Evolutionary conservation across 495 filamentous ascomycete species (phyloP), one percentile per base, ranked within the genome.

Genomic region (Penicillium samsonianum): DNA sequence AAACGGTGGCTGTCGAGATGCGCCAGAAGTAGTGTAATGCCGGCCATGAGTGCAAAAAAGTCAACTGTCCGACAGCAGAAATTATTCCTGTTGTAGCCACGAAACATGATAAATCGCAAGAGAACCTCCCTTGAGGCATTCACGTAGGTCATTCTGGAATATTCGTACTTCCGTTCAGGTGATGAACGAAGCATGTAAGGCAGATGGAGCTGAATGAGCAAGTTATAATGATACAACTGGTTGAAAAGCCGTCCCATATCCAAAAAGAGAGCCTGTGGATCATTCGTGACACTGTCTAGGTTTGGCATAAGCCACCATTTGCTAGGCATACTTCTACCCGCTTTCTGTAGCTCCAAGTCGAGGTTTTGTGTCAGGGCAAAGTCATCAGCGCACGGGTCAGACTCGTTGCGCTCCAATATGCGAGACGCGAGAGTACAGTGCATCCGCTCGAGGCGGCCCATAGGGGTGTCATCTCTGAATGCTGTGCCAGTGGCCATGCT

Each of bases 11-110:
- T 40, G 60, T 63, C 52, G 55, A 66, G 33, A 28, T 67, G 64
- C 9, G 53, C 64, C 10, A 70, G 42, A 6, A 64, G 33, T 7
- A 70, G 17, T 1, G 77, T 61, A 5, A 80, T 70, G 4, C 77
- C 70, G 0, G 75, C 73, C n/a, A 73, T 78, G 57, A 83, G 78
- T 10, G 65, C 78, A 56, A 78, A 68, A 52, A 80, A 83, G 58
- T 79, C 74, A 9, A 79, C 56, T 2, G 76, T 62, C 44, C 80
- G 78, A 65, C 79, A 82, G 55, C 72, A 63, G 50, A 70, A 69
- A 23, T 65, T 55, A 16, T 58, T 63, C 3, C 59, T 61, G 40
- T 68, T 69, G 8, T 59, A 63, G 42, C 61, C 50, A 23, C 77
- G 76, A 17, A 82, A 62, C 28, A 61, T 38, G 42, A 67, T 65